Conservation (phyloP, 2,329 filamentous ascomycete species). For the Cytospora schulzeri region DNA sequence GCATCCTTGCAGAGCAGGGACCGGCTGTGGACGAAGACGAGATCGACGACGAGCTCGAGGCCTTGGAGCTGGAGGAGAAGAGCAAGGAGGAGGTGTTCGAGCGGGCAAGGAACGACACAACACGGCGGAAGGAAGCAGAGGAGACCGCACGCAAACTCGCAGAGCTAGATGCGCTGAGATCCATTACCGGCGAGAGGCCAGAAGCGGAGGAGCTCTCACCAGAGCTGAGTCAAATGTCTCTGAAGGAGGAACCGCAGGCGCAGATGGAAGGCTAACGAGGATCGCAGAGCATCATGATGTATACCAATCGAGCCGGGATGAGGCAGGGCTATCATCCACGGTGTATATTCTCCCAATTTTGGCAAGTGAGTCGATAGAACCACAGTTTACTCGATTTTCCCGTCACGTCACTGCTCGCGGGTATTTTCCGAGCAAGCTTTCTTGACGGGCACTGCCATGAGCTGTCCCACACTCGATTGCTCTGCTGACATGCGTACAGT, state of each 20-base stretch:
- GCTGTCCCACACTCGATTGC: not conserved
- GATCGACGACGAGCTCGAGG: slow-evolving; percentile 84
- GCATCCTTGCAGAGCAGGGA: slow-evolving; percentile 69
- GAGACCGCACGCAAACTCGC: slow-evolving; percentile 46
- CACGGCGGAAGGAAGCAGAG: slow-evolving; percentile 42
- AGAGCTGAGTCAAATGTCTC: slow-evolving; percentile 42
- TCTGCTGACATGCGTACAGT: not conserved
- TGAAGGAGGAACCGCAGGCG: slow-evolving; percentile 37
- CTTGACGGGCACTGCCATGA: not conserved
- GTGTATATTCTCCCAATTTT: not conserved
- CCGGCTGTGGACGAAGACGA: slow-evolving; percentile 73
- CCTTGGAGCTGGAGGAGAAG: slow-evolving; percentile 64
- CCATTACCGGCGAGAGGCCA: slow-evolving; percentile 39
- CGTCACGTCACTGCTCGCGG: not conserved
- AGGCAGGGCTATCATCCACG: not conserved
- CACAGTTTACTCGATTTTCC: not conserved
- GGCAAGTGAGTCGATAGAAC: slow-evolving; percentile 5
- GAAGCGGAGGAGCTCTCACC: slow-evolving; percentile 37
- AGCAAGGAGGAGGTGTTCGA: slow-evolving; percentile 55
- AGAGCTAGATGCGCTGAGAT: slow-evolving; percentile 46
- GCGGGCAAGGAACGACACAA: slow-evolving; percentile 50
- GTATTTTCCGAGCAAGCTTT: not conserved
- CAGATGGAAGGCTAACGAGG: slow-evolving; percentile 28
- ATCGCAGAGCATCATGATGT: slow-evolving; percentile 19
- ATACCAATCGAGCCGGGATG: slow-evolving; percentile 1